Base-by-base conservation (phyloP, 345 rosid species). In the Populus alba region DNA sequence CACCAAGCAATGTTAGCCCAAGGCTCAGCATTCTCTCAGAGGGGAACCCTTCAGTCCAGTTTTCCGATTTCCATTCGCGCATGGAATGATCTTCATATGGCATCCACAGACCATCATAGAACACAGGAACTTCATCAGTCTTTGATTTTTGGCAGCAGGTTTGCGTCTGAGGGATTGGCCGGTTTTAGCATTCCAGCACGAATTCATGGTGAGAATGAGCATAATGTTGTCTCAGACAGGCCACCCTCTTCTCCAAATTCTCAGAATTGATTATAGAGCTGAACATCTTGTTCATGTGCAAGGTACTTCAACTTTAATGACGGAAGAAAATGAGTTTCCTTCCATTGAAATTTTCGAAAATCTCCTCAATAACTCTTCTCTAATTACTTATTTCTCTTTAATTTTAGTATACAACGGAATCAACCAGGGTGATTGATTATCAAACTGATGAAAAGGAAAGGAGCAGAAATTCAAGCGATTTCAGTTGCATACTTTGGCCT, bases 11-110 rank as follows among this genome's bases (percentile, higher is more conserved):
- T 91, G 84, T 75, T 86, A 61, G 73, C 78, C 51, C 91, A 89
- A 79, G 88, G 81, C 76, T 77, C 80, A 39, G 78, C 81, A 49
- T 84, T 80, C 57, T 77, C 86, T 72, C 92, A 84, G 80, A 83
- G 97, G 92, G 97, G 93, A 73, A 83, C 95, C 91, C 92, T 92
- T 90, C 97, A 92, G 94, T 89, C 98, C 97, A 90, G 87, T 84
- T 88, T 88, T 49, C 66, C 85, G 20, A 88, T 85, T 18, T 80
- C 92, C 23, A 63, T 89, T 82, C 92, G 91, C 47, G 81, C 91
- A 79, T 88, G 91, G 86, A 85, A 87, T 75, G 91, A 88, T 77
- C 73, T 86, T 63, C 74, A 83, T 8, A 68, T 86, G 76, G 81
- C 77, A 39, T 74, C 87, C 31, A 27, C 77, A 25, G 80, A 88